A percentile compares a stretch with the other conserved stretches of the same genome.
phyloP scores from a whole-genome alignment of 2,329 filamentous ascomycete genomes.

The Pestalotiopsis sp. region DNA sequence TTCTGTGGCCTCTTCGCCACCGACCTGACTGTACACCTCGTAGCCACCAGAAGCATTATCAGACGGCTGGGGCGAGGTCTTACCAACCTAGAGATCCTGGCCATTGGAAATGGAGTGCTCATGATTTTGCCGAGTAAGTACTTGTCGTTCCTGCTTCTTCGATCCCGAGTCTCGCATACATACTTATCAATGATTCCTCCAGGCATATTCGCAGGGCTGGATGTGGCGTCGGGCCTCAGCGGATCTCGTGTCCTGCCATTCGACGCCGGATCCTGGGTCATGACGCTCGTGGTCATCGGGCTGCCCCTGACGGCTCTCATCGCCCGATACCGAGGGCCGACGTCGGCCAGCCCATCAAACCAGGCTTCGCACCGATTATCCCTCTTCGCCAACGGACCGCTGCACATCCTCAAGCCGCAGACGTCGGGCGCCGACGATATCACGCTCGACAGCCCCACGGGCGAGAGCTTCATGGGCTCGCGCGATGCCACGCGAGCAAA shows the following conservation, averaged over 20 bases:
- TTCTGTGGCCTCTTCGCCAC: constrained; percentile 60
- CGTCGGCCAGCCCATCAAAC: constrained; percentile 10
- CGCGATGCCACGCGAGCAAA: background rate
- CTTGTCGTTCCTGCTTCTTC: background rate
- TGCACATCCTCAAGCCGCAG: constrained; percentile 1
- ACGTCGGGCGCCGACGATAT: background rate
- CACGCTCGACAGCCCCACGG: constrained; percentile 1
- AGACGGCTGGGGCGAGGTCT: constrained; percentile 35
- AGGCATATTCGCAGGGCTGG: constrained; percentile 55
- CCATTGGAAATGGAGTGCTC: constrained; percentile 58
- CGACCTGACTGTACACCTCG: constrained; percentile 52
- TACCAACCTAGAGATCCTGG: constrained; percentile 55
- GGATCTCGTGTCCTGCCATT: constrained; percentile 45
- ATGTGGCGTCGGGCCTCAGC: constrained; percentile 49
- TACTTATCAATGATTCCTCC: background rate
- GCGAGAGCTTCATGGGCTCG: constrained; percentile 7
- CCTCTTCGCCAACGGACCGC: constrained; percentile 7
- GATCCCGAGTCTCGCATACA: background rate
- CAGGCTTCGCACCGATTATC: constrained; percentile 9
- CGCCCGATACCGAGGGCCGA: constrained; percentile 35
- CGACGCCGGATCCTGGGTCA: constrained; percentile 51
- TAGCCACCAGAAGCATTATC: constrained; percentile 49
- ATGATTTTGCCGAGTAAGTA: constrained; percentile 58
- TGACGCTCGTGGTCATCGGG: constrained; percentile 53
- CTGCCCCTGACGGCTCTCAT: constrained; percentile 56